Percentiles rank a stretch among this genome's conserved stretches.
Conservation (phyloP, 208 protist genomes). For the Leishmania tropica region DNA sequence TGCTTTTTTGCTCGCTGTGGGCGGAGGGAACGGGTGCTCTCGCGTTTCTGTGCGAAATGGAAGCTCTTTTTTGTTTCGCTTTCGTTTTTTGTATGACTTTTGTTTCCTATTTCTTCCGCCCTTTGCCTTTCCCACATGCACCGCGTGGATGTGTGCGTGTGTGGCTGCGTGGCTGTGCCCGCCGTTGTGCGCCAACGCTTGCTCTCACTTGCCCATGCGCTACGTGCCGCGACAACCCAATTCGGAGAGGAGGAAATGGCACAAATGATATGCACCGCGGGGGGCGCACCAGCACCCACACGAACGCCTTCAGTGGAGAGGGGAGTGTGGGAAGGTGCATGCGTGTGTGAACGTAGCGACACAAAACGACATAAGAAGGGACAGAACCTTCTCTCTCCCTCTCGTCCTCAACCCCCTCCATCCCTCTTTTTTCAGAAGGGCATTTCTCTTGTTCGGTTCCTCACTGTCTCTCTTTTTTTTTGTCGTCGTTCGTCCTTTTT, state of each 20-base stretch:
- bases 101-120: neutral
- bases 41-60: neutral
- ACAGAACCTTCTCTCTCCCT: neutral
- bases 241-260: neutral
- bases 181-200: neutral
- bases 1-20: neutral
- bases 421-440: neutral
- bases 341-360: neutral
- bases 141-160: neutral
- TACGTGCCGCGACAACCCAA: neutral
- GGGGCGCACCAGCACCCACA: neutral
- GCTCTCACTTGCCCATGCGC: neutral
- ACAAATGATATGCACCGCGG: neutral
- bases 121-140: neutral
- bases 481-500: neutral
- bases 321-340: neutral
- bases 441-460: too few relatives aligned
- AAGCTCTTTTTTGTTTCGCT: neutral
- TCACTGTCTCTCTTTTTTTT: too few relatives aligned
- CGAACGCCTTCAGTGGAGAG: neutral
- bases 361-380: neutral
- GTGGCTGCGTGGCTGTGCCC: too few relatives aligned
- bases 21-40: neutral
- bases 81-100: neutral
- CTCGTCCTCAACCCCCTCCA: neutral